A percentile compares a stretch with the other conserved stretches of the same genome.
Conservation (phyloP, 2,329 filamentous ascomycete genomes). For the Emergomyces pasteurianus region DNA sequence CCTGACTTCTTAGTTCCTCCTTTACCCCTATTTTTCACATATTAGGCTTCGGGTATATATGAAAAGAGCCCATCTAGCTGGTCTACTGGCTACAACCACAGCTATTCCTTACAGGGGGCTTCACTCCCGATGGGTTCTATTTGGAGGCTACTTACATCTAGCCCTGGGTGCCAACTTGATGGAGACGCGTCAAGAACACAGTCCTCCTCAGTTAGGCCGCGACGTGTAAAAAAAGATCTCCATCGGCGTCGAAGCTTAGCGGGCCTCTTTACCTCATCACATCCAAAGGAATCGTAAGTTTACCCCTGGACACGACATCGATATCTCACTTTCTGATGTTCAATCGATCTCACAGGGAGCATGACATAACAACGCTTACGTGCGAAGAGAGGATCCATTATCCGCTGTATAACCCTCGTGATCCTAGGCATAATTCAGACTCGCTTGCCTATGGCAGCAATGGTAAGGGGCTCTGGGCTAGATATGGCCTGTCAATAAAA, state of each 20-base stretch:
- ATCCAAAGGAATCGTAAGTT: neutral
- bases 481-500: neutral
- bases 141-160: neutral
- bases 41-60: neutral
- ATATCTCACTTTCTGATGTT: neutral
- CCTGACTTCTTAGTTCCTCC: neutral
- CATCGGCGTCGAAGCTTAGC: slow-evolving; percentile 2
- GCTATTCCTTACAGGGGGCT: neutral
- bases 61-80: neutral
- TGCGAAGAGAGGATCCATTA: slow-evolving; percentile 25
- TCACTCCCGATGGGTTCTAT: neutral
- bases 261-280: neutral
- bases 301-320: neutral
- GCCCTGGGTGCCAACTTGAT: neutral
- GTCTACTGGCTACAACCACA: neutral
- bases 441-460: neutral
- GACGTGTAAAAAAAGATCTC: neutral
- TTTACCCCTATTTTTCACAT: neutral
- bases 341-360: neutral
- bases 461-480: slow-evolving; percentile 4
- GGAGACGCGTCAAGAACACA: neutral
- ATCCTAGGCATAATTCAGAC: slow-evolving; percentile 25
- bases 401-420: slow-evolving; percentile 24
- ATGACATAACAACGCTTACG: slow-evolving; percentile 2
- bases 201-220: neutral